Evolutionary conservation across 176 grass and related monocot genomes (phyloP).

Genomic region (Alopecurus myosuroides): DNA sequence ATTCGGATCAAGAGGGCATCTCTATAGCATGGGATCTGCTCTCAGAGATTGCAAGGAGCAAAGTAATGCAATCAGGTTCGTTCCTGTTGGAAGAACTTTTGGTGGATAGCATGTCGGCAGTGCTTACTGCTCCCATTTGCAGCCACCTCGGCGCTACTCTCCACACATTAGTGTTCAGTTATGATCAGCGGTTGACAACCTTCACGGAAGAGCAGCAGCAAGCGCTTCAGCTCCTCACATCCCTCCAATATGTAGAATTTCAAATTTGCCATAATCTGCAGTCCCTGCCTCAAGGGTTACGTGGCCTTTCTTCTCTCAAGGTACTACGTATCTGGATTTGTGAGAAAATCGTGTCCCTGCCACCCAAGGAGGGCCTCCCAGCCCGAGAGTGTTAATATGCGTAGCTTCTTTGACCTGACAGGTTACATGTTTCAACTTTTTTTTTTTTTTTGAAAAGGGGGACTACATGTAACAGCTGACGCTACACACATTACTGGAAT

Average conservation of each 20-base stretch:
- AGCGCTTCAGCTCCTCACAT: not conserved
- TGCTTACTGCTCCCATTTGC: not conserved
- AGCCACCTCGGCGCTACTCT: not conserved
- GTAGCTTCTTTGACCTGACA: no score
- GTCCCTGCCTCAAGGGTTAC: not conserved
- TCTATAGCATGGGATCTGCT: no score
- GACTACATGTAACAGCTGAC: no score
- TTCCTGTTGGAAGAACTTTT: not conserved
- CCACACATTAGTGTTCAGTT: not conserved
- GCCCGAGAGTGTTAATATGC: no score
- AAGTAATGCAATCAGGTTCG: no score
- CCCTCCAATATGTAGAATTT: not conserved
- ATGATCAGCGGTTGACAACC: not conserved
- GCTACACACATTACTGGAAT: no score
- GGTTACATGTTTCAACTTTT: no score
- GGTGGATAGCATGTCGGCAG: not conserved
- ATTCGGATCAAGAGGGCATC: no score
- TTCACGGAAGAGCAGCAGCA: not conserved
- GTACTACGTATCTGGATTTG: no score
- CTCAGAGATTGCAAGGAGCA: no score
- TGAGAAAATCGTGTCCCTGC: no score
- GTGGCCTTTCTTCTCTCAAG: not conserved
- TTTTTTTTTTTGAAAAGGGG: no score
- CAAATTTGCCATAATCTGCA: fast-evolving
- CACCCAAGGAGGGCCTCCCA: not conserved